Base-by-base conservation (phyloP, 495 filamentous ascomycete genomes). In the Thozetella sp. region DNA sequence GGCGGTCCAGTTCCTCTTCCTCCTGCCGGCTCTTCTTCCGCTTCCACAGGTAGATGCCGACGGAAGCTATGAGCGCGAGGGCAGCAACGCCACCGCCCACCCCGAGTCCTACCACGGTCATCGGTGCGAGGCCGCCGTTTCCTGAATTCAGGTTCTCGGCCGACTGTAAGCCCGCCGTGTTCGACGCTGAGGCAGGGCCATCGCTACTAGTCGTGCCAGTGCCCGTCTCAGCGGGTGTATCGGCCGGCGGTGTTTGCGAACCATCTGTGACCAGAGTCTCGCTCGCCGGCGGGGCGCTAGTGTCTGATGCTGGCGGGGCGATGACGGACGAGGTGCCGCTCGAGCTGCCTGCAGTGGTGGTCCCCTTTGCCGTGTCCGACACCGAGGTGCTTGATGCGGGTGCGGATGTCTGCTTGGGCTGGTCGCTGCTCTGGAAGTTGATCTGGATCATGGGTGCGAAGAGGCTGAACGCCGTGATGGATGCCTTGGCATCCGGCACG, bases 401-500 rank as follows among this genome's bases (percentile, higher is more conserved):
- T 20, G 40, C 40, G 2, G 53, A 22, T 34, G 12, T 57, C 22
- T 26, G 45, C 22, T 56, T 20, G 22, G 57, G 60, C n/a, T 54
- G 58, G 51, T 74, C 71, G 56, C 56, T 64, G 59, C 61, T 61
- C 23, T 73, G 70, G 61, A 61, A 73, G 65, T 73, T 71, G 60
- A 75, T 69, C 56, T 75, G 70, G 53, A 75, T 66, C 68, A 75
- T 72, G 19, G 70, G 68, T 2, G 72, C 70, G 20, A 64, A 67
- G 0, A 75, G 50, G 24, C 55, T 66, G 59, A 72, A 62, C 1
- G 60, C 63, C 1, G 65, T 67, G 27, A 68, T 63, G 53, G 64
- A 62, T 0, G 58, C 66, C n/a, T 59, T 24, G 0, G 58, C 20
- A 25, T 66, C 37, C 2, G 70, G 63, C 9, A 71, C 48, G 1